phyloP scores from a whole-genome alignment of 2,329 filamentous ascomycete species.

The Trichoderma polysporum region DNA sequence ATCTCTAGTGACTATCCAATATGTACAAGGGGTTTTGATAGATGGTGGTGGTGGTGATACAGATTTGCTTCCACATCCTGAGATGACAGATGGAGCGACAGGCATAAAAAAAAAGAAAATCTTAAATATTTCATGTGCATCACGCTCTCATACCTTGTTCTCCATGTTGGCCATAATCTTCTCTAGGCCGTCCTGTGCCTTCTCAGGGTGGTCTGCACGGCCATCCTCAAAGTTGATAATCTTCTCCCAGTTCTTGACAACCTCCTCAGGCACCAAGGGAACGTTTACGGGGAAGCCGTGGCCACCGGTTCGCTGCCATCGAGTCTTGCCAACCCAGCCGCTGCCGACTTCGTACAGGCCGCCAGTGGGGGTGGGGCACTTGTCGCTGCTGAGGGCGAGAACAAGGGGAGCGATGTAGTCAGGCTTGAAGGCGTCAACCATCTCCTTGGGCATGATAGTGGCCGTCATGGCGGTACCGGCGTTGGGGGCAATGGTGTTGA shows the following conservation, averaged over 20 bases:
- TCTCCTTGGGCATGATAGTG: slow-evolving; percentile 91
- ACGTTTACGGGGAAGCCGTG: slow-evolving; percentile 89
- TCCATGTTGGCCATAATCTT: slow-evolving; percentile 79
- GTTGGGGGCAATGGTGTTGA: slow-evolving; percentile 98
- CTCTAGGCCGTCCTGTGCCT: slow-evolving; percentile 71
- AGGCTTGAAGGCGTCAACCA: slow-evolving; percentile 98
- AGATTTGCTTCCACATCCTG: slow-evolving; percentile 6
- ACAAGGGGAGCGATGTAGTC: slow-evolving; percentile 96
- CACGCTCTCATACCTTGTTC: slow-evolving; percentile 39
- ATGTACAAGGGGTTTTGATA: slow-evolving; percentile 19
- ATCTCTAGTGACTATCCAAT: slow-evolving; percentile 17
- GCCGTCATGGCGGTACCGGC: slow-evolving; percentile 94
- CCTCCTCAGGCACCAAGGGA: slow-evolving; percentile 78
- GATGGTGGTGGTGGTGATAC: slow-evolving; percentile 5
- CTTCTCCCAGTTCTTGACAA: slow-evolving; percentile 71
- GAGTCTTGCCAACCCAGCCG: slow-evolving; percentile 87
- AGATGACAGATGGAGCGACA: background rate
- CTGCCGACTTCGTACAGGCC: slow-evolving; percentile 92
- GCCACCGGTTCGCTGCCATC: slow-evolving; percentile 91
- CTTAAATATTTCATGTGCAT: background rate
- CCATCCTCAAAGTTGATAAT: slow-evolving; percentile 87
- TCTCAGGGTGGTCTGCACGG: slow-evolving; percentile 81
- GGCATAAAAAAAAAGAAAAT: background rate
- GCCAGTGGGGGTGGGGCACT: slow-evolving; percentile 80
- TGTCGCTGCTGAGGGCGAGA: slow-evolving; percentile 79